Conservation (phyloP, 78 protist genomes). For the Dictyostelium intermedium region DNA sequence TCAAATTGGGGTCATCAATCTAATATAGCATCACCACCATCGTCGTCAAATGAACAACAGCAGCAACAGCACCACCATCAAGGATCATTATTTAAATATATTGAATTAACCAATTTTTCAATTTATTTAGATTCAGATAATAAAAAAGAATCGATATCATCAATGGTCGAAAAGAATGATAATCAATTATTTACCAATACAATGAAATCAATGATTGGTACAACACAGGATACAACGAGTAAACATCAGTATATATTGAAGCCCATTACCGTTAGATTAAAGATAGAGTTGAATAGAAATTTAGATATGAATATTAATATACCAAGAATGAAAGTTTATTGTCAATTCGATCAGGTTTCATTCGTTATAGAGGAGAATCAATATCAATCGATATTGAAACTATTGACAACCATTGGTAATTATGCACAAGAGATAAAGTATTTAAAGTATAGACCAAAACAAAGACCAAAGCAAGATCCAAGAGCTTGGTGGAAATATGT, state of each 20-base stretch:
- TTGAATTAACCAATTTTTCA: conserved; percentile 54
- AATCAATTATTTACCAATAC: neutral
- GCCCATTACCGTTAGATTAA: conserved; percentile 50
- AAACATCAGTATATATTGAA: conserved; percentile 38
- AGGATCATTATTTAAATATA: conserved; percentile 42
- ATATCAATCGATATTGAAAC: conserved; percentile 50
- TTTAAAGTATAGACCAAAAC: conserved; percentile 61
- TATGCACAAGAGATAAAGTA: conserved; percentile 73
- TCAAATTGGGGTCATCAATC: neutral
- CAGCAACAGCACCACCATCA: neutral
- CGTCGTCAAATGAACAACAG: neutral
- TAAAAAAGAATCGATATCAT: neutral
- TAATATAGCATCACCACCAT: neutral
- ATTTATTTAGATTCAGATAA: conserved; percentile 33
- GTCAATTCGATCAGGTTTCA: conserved; percentile 59
- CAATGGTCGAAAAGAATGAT: neutral
- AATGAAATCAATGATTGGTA: conserved; percentile 34
- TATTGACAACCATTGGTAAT: conserved; percentile 48
- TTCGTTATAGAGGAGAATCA: conserved; percentile 67
- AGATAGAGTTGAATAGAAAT: conserved; percentile 51
- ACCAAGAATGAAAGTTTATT: conserved; percentile 45
- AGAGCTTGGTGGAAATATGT: conserved; percentile 66
- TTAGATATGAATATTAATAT: conserved; percentile 33
- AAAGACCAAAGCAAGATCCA: conserved; percentile 70
- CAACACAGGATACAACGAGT: neutral